phyloP scores from a whole-genome alignment of 306 rosid genomes.

The Cyclanthera cordifolia region DNA sequence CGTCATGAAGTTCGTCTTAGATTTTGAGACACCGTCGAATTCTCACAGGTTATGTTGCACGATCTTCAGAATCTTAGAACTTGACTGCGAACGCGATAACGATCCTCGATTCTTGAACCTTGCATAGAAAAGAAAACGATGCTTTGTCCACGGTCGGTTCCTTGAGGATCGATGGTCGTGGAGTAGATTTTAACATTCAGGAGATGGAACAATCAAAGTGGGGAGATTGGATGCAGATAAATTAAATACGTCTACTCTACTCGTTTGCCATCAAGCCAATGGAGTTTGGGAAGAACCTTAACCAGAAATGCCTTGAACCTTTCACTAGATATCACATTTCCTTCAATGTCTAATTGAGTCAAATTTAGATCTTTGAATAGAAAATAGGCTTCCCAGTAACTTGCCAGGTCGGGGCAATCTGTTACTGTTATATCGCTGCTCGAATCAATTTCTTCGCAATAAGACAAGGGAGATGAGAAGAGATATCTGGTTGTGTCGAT shows the following conservation, averaged over 20 bases:
- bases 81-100: no score
- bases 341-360: slow-evolving; percentile 46
- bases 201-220: no score
- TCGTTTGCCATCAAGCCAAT: slow-evolving; percentile 34
- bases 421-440: slow-evolving; percentile 24
- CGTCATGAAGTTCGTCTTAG: background rate
- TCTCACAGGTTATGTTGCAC: no score
- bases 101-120: no score
- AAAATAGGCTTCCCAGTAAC: slow-evolving; percentile 65
- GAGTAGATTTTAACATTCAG: no score
- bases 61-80: background rate
- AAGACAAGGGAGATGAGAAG: slow-evolving; percentile 63
- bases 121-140: no score
- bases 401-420: slow-evolving; percentile 19
- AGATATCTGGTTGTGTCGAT: slow-evolving; percentile 64
- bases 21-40: background rate
- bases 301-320: slow-evolving; percentile 41
- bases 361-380: slow-evolving; percentile 44
- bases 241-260: slow-evolving; percentile 14
- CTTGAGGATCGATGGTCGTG: no score
- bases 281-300: slow-evolving; percentile 41
- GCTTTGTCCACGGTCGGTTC: no score
- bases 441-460: slow-evolving; percentile 47
- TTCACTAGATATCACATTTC: slow-evolving; percentile 50
- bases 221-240: background rate